Evolutionary conservation across 805 yeast species (phyloP), one percentile per base, ranked within the genome.

Genomic region (Debaryomyces maramus): DNA sequence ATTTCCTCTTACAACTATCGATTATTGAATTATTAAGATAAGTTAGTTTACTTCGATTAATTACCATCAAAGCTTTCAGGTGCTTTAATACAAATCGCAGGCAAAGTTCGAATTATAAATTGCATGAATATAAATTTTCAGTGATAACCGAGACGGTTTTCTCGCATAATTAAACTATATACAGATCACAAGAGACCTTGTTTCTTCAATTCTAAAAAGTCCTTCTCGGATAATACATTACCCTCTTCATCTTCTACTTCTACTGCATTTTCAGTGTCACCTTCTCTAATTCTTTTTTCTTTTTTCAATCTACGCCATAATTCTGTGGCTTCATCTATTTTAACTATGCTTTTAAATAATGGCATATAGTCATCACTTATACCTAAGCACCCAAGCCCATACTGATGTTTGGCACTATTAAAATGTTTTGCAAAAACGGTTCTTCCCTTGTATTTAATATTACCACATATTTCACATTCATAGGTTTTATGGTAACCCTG

Each of bases 181-280:
- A 28, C 39, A 36, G 17, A 8, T n/a, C 64, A 89, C 21, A 88
- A 51, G 36, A 91, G 67, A 0, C 97, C 98, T 64, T 91, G 98
- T 49, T 79, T 83, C 63, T 88, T 86, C 57, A 91, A 70, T 49
- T 93, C 97, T 14, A 81, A 73, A 60, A 87, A 91, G 31, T 88
- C 90, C 50, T 80, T 78, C 50, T 81, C 83, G 23, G 85, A 77
- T 95, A 91, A 85, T 11, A 88, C 96, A 56, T 93, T 91, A 8
- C 98, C 99, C 13, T 88, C 89, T 1, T 79, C 84, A 56, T 93
- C 98, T 58, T 91, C 98, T 24, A 90, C 85, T 60, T 93, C 96
- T 9, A 83, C 73, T 1, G 80, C 78, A 38, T 72, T 69, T 46
- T 83, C 85, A 33, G 53, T 56, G 38, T 72, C 67, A 17, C 65